These are phyloP conservation scores for Sphenostylis stenocarpa DNA, from an alignment of 306 rosid species.

Conservation along the genomic window DNA sequence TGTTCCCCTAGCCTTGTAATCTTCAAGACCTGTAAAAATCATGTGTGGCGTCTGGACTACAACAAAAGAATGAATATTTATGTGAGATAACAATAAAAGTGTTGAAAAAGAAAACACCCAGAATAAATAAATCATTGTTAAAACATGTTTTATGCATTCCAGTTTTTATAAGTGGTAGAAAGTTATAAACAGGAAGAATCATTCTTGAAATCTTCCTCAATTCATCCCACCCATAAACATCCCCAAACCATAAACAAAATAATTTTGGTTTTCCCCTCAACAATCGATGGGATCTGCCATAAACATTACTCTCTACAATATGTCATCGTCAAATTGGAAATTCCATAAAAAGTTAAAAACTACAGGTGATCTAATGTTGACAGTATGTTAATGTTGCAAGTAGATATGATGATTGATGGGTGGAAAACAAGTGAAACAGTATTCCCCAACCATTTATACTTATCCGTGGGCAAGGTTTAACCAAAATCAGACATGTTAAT, in stretches of 20 bases:
- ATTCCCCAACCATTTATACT: background rate
- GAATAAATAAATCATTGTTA: background rate
- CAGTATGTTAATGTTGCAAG: background rate
- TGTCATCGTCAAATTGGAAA: background rate
- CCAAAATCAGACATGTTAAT: background rate
- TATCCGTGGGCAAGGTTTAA: background rate
- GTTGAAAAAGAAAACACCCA: background rate
- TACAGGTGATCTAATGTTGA: background rate
- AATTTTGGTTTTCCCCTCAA: background rate
- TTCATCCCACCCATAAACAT: background rate
- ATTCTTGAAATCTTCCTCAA: background rate
- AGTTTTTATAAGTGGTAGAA: background rate
- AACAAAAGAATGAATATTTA: slow-evolving; percentile 31
- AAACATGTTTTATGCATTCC: background rate
- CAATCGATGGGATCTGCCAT: background rate
- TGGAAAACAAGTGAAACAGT: background rate
- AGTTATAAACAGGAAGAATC: slow-evolving; percentile 2
- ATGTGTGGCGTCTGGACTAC: slow-evolving; percentile 86
- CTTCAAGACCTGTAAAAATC: slow-evolving; percentile 85
- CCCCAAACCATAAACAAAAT: background rate
- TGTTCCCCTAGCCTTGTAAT: slow-evolving; percentile 94
- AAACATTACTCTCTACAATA: background rate
- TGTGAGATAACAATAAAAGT: background rate
- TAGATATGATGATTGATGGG: background rate
- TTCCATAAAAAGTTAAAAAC: background rate